Evolutionary conservation across 208 protist genomes (phyloP), one percentile per base, ranked within the genome.

Genomic region (Blechomonas ayalai): DNA sequence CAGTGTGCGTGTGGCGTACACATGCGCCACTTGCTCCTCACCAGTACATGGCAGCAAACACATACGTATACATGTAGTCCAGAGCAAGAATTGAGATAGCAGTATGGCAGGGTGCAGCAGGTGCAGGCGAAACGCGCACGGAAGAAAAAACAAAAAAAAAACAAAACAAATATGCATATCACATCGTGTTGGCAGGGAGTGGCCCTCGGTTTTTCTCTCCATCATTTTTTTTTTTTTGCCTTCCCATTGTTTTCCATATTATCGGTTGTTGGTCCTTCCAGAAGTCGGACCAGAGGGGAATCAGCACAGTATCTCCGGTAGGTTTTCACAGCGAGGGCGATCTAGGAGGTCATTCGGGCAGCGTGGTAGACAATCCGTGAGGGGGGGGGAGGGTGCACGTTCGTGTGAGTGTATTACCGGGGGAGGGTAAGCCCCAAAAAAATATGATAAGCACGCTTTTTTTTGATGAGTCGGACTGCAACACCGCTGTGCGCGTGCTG

Each of bases 381-480:
- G n/a, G n/a, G n/a, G n/a, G n/a, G n/a, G n/a, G n/a, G n/a, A n/a
- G n/a, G n/a, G n/a, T n/a, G n/a, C 5, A 10, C 12, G 20, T 41
- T 41, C 25, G 12, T n/a, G 5, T 41, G 36, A 26, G 12, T 22
- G 36, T 41, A 26, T 18, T 5, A 5, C 5, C 5, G 20, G 36
- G 20, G 12, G 36, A 26, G 19, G 36, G 5, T 41, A 8, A 12
- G 7, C 32, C 20, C n/a, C n/a, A n/a, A n/a, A n/a, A 40, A 22
- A 13, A n/a, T 23, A 91, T 91, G 82, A 45, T 84, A 12, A 68
- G 67, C 25, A 91, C 71, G 2, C 57, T 91, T 9, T 87, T 91
- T 43, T 91, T 87, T 48, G 82, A 91, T 32, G 73, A 80, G 36
- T 48, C 67, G 15, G 51, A 67, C 31, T 54, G 74, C 19, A 68